A percentile compares a stretch with the other conserved stretches of the same genome.
These are phyloP conservation scores for Cetradonia linearis DNA, from an alignment of 495 filamentous ascomycete genomes.

Conservation along the genomic window DNA sequence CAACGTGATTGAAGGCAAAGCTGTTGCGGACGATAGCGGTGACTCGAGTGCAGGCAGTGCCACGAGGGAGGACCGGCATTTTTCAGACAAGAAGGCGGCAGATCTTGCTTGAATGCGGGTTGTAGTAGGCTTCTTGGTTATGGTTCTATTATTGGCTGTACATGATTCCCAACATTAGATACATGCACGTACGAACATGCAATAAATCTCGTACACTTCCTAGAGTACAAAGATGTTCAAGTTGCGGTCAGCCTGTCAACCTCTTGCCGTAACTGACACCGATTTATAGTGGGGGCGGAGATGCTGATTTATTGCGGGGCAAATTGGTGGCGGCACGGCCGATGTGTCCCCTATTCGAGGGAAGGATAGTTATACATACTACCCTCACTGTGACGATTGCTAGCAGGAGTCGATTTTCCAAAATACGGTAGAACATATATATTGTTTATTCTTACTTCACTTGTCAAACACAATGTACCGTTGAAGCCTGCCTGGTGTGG, in stretches of 20 bases:
- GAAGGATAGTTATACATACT: no score
- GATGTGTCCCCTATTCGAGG: not conserved
- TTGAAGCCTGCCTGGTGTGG: not conserved
- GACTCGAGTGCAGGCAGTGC: constrained; percentile 21
- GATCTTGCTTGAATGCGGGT: constrained; percentile 11
- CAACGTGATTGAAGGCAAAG: constrained; percentile 17
- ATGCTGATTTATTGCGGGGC: not conserved
- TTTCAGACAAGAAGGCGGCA: constrained; percentile 11
- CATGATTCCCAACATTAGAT: not conserved
- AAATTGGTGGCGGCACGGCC: not conserved
- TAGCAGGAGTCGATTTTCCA: no score
- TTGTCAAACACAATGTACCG: not conserved
- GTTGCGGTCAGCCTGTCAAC: not conserved
- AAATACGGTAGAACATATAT: not conserved
- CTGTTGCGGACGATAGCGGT: constrained; percentile 6
- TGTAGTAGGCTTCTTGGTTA: not conserved
- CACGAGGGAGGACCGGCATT: constrained; percentile 4
- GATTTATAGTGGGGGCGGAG: not conserved
- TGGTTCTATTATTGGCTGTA: constrained; percentile 1
- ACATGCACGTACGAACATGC: not conserved
- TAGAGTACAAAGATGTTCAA: not conserved
- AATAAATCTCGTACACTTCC: not conserved
- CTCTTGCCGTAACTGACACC: not conserved
- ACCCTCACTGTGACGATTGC: no score
- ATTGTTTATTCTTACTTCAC: not conserved